Conservation (phyloP, 2,329 filamentous ascomycete genomes). For the Penicillium olsonii region DNA sequence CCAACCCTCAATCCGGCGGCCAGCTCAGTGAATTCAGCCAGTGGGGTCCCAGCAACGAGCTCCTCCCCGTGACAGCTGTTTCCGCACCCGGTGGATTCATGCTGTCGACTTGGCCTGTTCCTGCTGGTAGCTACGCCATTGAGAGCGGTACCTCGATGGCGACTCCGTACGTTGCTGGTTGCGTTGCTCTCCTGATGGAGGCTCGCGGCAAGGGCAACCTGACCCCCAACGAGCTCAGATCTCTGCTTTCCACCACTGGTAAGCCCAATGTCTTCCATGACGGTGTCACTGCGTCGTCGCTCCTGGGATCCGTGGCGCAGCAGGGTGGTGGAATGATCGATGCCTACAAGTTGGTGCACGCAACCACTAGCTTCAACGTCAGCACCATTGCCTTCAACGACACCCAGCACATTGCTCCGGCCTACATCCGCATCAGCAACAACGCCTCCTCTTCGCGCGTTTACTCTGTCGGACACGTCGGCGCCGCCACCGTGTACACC, state of each 20-base stretch:
- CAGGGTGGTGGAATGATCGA: conserved; percentile 63
- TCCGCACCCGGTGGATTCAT: conserved; percentile 39
- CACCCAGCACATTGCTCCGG: conserved; percentile 56
- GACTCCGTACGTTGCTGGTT: conserved; percentile 57
- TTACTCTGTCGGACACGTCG: conserved; percentile 56
- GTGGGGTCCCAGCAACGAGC: conserved; percentile 23
- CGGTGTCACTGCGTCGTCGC: conserved; percentile 26
- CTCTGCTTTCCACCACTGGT: conserved; percentile 24
- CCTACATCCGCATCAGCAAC: conserved; percentile 61
- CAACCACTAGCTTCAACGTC: conserved; percentile 55
- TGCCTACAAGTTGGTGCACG: conserved; percentile 60
- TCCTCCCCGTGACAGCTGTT: conserved; percentile 7
- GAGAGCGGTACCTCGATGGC: conserved; percentile 63
- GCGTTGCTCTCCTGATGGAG: conserved; percentile 32
- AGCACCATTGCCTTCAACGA: conserved; percentile 67
- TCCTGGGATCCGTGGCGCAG: conserved; percentile 55
- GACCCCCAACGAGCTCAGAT: conserved; percentile 26
- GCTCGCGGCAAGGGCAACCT: conserved; percentile 28
- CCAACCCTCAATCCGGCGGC: conserved; percentile 19
- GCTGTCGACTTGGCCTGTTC: conserved; percentile 58
- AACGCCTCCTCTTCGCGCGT: conserved; percentile 50
- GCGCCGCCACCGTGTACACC: conserved; percentile 57
- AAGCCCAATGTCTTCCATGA: conserved; percentile 32
- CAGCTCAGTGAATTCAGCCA: conserved; percentile 18
- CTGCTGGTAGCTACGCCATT: conserved; percentile 51